Base-by-base conservation (phyloP, 306 rosid genomes). In the Malus fusca region DNA sequence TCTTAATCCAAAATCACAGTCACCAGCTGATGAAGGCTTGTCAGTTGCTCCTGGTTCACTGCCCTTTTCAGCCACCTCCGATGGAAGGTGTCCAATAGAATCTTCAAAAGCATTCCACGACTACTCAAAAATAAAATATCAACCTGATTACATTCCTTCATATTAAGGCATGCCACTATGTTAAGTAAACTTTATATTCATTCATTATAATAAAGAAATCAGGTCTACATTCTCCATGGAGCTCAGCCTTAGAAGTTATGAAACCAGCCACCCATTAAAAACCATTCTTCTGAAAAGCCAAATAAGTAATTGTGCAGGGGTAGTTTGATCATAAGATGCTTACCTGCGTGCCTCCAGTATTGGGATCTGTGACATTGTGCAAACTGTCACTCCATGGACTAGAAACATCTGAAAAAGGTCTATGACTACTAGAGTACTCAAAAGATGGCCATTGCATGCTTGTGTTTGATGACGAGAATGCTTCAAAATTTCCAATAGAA, bases 31-130 rank as follows among this genome's bases (percentile, higher is more conserved):
- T 67, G 72, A 75, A 68, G 75, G 73, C 82, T 68, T 61, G 30
- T 81, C 85, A 25, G 72, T 37, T 52, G 71, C 73, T 71, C 76
- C 73, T 66, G 74, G 69, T 70, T 70, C 86, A 59, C 81, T 53
- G 33, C 74, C 84, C 66, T 81, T 85, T 73, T 75, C 63, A 78
- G 69, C 33, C 46, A 69, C 82, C 77, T 83, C 86, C 17, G 73
- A 66, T 67, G 88, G 79, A 53, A 79, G 78, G 35, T 82, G 68
- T 28, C 80, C 75, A 62, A 53, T 30, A 71, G 95, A 75, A 82
- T 84, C 91, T 84, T 86, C 84, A 77, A 88, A 88, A 75, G 98
- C 97, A 89, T 85, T 88, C 97, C 97, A 90, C 51, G 87, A 69
- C 91, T 88, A 80, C 82, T 88, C 67, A 74, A 53, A 77, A 74